Percentiles rank a stretch among this genome's conserved stretches.
Conservation (phyloP, 2,329 filamentous ascomycete genomes). For the Aspergillus awamori region DNA sequence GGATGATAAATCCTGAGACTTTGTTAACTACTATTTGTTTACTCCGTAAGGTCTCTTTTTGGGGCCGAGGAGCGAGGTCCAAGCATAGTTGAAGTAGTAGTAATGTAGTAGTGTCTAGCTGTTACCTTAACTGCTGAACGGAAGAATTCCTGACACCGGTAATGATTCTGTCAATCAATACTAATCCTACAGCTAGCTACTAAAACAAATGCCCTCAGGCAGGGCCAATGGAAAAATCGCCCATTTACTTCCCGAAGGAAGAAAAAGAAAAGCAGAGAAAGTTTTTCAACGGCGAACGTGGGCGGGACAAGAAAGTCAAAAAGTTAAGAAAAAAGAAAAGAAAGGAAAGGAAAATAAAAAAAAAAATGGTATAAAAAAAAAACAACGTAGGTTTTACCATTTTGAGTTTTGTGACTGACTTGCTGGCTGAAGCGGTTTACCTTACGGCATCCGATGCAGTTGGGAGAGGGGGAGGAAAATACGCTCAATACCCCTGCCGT, state of each 20-base stretch:
- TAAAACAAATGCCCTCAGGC: background rate
- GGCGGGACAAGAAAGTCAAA: background rate
- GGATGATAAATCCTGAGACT: no score
- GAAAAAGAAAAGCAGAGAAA: constrained; percentile 1
- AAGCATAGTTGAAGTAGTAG: background rate
- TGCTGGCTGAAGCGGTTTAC: no score
- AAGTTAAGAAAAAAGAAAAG: no score
- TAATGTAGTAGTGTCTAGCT: background rate
- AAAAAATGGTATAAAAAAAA: no score
- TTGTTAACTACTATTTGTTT: no score
- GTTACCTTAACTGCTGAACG: background rate
- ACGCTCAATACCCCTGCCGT: background rate
- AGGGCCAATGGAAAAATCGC: background rate
- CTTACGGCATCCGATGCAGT: no score
- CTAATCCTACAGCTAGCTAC: background rate
- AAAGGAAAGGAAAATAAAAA: no score
- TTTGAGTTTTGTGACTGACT: background rate
- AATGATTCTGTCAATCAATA: background rate
- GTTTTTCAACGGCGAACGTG: constrained; percentile 4
- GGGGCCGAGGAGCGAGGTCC: background rate
- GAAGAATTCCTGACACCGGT: background rate
- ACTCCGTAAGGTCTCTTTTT: background rate
- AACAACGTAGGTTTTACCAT: no score
- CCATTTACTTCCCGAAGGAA: background rate
- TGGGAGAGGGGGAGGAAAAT: no score